phyloP scores from a whole-genome alignment of 108 stramenopile genomes.

The Cylindrotheca fusiformis region DNA sequence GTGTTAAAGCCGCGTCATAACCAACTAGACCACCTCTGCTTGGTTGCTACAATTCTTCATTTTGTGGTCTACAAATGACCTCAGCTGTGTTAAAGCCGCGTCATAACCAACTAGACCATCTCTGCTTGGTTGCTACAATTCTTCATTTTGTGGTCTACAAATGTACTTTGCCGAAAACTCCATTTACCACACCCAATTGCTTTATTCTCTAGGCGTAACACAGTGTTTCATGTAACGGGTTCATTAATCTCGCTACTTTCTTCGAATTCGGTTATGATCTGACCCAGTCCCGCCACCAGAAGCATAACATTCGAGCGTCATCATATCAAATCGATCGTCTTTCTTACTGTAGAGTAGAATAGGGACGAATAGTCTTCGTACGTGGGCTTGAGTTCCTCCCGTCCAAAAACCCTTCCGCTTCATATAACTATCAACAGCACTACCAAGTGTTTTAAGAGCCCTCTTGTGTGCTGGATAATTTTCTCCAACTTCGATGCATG shows the following conservation, averaged over 20 bases:
- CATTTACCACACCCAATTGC: no score
- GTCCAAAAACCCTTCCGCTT: conserved; percentile 35
- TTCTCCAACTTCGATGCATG: conserved; percentile 18
- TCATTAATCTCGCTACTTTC: neutral
- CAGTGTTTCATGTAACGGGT: neutral
- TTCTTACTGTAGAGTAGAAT: conserved; percentile 43
- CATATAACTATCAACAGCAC: conserved; percentile 47
- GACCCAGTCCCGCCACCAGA: neutral
- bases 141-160: neutral
- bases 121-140: neutral
- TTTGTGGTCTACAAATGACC: no score
- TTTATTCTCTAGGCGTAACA: neutral
- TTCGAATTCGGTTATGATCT: neutral
- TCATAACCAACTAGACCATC: neutral
- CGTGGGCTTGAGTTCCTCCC: neutral
- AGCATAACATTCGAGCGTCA: conserved; percentile 29
- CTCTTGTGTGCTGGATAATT: conserved; percentile 45
- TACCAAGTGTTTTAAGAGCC: conserved; percentile 43
- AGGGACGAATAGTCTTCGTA: conserved; percentile 2
- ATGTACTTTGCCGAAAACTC: neutral
- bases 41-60: neutral
- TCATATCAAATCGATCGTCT: conserved; percentile 62
- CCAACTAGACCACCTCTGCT: conserved; percentile 85
- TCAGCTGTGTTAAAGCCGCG: neutral
- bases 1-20: conserved; percentile 90